Percentiles rank a stretch among this genome's conserved stretches.
phyloP scores from a whole-genome alignment of 2,329 filamentous ascomycete genomes.

The Cephalotrichum gorgonifer region DNA sequence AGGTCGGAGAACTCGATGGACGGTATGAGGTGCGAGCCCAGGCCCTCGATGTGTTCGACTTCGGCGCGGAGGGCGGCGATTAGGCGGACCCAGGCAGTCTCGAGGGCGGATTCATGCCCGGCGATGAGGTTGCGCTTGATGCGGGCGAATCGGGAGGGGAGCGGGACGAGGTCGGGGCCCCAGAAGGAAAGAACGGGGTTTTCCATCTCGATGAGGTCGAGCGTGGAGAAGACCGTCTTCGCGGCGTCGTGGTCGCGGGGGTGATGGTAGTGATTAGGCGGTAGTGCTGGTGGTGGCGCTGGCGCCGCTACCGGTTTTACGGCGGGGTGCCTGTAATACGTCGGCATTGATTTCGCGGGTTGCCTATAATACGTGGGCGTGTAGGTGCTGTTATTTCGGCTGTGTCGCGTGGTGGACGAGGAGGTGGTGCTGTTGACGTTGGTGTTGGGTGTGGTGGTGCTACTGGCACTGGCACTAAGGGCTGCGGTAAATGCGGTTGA shows the following conservation, averaged over 20 bases:
- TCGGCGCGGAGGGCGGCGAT: constrained; percentile 40
- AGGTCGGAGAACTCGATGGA: constrained; percentile 44
- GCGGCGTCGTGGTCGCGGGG: neutral
- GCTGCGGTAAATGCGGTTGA: neutral
- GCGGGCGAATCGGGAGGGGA: constrained; percentile 46
- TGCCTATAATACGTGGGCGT: too few species aligned
- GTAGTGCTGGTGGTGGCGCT: neutral
- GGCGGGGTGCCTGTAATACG: too few species aligned
- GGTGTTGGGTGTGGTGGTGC: neutral
- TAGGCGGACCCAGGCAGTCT: constrained; percentile 44
- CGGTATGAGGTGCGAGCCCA: constrained; percentile 42
- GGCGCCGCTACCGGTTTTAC: too few species aligned
- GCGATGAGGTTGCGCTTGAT: constrained; percentile 44
- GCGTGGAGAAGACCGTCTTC: constrained; percentile 1
- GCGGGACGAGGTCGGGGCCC: constrained; percentile 44
- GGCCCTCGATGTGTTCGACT: constrained; percentile 38
- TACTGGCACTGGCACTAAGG: constrained; percentile 1
- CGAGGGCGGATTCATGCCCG: constrained; percentile 42
- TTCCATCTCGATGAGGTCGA: constrained; percentile 24
- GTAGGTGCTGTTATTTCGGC: neutral
- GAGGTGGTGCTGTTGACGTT: constrained; percentile 1
- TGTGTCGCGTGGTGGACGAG: constrained; percentile 2
- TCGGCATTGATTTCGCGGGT: too few species aligned
- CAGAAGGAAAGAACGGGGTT: constrained; percentile 45
- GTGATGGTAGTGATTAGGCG: too few species aligned